phyloP scores from a whole-genome alignment of 441 rosid species.

The Gossypium trilobum region DNA sequence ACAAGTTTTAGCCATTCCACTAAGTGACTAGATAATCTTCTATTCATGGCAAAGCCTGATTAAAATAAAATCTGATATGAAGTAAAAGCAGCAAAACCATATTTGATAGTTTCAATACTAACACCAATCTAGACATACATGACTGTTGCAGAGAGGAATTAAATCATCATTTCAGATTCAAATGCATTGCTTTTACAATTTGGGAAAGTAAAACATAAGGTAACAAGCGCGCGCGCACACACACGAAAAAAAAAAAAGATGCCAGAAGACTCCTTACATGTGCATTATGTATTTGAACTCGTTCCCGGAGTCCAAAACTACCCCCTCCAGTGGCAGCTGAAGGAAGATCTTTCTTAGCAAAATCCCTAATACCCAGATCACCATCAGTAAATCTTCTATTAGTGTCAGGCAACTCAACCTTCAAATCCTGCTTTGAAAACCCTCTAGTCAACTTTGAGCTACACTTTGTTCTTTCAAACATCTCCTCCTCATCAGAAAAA shows the following conservation, averaged over 20 bases:
- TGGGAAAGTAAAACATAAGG: background rate
- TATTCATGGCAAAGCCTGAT: background rate
- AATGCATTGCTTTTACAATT: background rate
- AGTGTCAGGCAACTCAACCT: slow-evolving; percentile 48
- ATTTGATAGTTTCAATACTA: background rate
- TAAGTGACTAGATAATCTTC: background rate
- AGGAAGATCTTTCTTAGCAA: slow-evolving; percentile 24
- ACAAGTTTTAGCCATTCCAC: background rate
- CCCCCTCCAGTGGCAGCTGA: slow-evolving; percentile 31
- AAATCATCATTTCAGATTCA: background rate
- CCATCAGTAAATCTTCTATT: slow-evolving; percentile 54
- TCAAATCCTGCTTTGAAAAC: slow-evolving; percentile 47
- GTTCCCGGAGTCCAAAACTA: slow-evolving; percentile 34
- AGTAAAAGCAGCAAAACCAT: background rate
- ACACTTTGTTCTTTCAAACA: slow-evolving; percentile 26
- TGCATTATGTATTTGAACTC: slow-evolving; percentile 39
- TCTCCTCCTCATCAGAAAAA: slow-evolving; percentile 38
- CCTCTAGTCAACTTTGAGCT: slow-evolving; percentile 48
- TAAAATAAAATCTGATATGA: background rate
- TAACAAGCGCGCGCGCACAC: too few species aligned
- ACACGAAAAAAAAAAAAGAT: background rate
- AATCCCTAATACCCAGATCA: slow-evolving; percentile 29
- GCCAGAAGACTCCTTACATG: slow-evolving; percentile 16
- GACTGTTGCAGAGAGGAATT: background rate
- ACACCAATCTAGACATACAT: background rate